These are phyloP conservation scores for Parsonsia alboflavescens DNA, from an alignment of 257 asterid species.

Conservation along the genomic window DNA sequence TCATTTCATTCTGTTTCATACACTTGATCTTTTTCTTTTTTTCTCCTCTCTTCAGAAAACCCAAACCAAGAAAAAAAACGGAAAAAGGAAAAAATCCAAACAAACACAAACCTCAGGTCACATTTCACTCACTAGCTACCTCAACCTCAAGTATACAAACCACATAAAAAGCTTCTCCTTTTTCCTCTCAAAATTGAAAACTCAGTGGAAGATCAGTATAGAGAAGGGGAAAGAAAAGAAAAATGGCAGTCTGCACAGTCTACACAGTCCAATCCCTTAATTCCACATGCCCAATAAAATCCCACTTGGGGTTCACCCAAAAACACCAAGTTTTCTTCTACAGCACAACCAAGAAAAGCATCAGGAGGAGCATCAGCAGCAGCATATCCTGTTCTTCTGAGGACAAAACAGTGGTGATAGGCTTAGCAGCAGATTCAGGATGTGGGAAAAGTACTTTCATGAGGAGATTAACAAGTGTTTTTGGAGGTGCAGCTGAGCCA, in stretches of 20 bases:
- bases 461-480: slow-evolving; percentile 91
- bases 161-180: slow-evolving; percentile 13
- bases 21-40: slow-evolving; percentile 3
- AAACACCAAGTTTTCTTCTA: slow-evolving; percentile 48
- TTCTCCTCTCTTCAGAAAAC: neutral
- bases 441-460: slow-evolving; percentile 97
- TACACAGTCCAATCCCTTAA: slow-evolving; percentile 67
- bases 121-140: slow-evolving; percentile 16
- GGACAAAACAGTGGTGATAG: slow-evolving; percentile 65
- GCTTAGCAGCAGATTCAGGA: slow-evolving; percentile 89
- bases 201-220: slow-evolving; percentile 11
- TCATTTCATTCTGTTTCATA: slow-evolving; percentile 27
- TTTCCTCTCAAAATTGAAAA: slow-evolving; percentile 17
- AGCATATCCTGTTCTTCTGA: slow-evolving; percentile 57
- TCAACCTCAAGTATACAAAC: slow-evolving; percentile 11
- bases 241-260: slow-evolving; percentile 75
- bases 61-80: neutral
- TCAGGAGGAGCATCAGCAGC: neutral
- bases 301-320: slow-evolving; percentile 61
- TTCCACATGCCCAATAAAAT: slow-evolving; percentile 52
- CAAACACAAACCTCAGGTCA: slow-evolving; percentile 1
- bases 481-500: slow-evolving; percentile 98
- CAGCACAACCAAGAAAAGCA: slow-evolving; percentile 23
- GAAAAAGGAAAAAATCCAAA: neutral
- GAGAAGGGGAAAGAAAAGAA: neutral